phyloP scores from a whole-genome alignment of 495 filamentous ascomycete genomes.

The Jackrogersella minutella region DNA sequence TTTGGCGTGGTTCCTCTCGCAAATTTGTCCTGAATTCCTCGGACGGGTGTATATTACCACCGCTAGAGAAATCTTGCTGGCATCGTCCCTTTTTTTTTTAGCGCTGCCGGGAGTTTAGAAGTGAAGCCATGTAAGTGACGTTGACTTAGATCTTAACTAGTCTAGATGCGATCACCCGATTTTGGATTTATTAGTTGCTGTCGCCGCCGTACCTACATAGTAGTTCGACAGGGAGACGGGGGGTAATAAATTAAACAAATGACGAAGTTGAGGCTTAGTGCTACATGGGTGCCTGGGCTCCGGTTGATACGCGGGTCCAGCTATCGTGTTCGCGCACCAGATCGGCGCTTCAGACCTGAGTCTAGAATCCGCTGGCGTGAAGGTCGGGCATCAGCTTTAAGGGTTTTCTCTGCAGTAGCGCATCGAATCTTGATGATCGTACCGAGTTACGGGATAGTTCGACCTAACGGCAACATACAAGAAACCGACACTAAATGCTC shows the following conservation, averaged over 20 bases:
- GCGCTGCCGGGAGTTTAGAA: not conserved
- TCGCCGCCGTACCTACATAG: too few relatives aligned
- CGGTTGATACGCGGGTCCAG: conserved; percentile 1
- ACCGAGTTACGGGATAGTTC: not conserved
- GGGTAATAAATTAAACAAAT: not conserved
- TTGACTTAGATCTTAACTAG: conserved; percentile 20
- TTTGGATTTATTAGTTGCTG: conserved; percentile 8
- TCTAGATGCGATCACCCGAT: conserved; percentile 20
- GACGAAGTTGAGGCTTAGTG: not conserved
- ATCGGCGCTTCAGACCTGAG: not conserved
- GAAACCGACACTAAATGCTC: not conserved
- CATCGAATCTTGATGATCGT: conserved; percentile 8
- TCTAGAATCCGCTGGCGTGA: conserved; percentile 8
- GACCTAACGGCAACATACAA: not conserved
- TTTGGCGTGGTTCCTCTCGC: not conserved
- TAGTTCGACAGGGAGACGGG: conserved; percentile 2
- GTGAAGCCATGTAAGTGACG: not conserved
- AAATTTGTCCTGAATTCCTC: not conserved
- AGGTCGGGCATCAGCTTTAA: not conserved
- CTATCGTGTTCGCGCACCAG: conserved; percentile 5
- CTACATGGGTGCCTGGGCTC: conserved; percentile 7
- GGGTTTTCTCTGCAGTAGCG: conserved; percentile 4
- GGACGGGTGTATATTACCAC: too few relatives aligned
- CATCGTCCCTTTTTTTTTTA: not conserved
- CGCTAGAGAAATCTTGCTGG: not conserved